These are phyloP conservation scores for Paramarasmius palmivorus DNA, from an alignment of 1,284 basidiomycete genomes.

Conservation along the genomic window DNA sequence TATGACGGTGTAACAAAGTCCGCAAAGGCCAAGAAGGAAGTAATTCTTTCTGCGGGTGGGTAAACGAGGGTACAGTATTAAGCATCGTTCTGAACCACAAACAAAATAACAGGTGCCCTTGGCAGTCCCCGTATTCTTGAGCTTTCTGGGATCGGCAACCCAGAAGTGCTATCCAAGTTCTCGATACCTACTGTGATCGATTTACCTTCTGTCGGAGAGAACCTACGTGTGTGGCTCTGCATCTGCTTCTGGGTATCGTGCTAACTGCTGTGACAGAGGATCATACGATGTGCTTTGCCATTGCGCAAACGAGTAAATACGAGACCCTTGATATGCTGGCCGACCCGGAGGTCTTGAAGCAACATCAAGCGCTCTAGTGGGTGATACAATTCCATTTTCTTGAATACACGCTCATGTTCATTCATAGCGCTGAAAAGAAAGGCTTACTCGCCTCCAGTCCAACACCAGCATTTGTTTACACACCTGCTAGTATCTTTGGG, in stretches of 20 bases:
- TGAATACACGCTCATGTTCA: neutral
- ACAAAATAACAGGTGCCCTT: neutral
- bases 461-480: constrained; percentile 1
- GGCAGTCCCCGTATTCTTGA: neutral
- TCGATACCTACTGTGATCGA: neutral
- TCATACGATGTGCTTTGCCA: constrained; percentile 1
- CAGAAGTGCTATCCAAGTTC: neutral
- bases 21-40: neutral
- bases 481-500: neutral
- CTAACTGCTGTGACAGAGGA: neutral
- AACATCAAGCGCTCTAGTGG: neutral
- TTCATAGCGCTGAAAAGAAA: neutral
- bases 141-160: constrained; percentile 1
- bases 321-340: constrained; percentile 1
- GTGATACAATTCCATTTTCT: no score
- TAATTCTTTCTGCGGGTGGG: constrained; percentile 4
- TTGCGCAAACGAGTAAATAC: neutral
- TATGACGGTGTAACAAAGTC: neutral
- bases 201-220: constrained; percentile 4
- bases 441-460: neutral
- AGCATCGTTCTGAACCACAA: neutral
- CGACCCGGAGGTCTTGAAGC: neutral
- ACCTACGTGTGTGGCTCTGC: neutral
- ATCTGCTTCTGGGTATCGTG: neutral
- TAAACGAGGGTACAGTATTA: neutral